Evolutionary conservation across 169 alveolate genomes (phyloP).

Genomic region (Cryptosporidium meleagridis): DNA sequence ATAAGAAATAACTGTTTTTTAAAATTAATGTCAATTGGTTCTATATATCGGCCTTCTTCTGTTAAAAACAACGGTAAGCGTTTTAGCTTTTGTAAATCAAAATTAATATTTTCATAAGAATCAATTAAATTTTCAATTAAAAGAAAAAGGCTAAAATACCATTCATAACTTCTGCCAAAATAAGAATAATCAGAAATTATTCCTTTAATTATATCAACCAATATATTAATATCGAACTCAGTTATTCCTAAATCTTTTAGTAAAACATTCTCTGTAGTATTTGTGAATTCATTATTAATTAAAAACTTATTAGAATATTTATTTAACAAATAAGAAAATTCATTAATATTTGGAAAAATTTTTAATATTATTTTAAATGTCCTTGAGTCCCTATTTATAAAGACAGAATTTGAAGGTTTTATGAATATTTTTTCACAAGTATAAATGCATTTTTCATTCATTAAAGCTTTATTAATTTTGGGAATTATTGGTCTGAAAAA

Average conservation of each 20-base stretch:
- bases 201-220: slow-evolving; percentile 33
- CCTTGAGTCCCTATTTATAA: not conserved
- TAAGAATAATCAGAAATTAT: slow-evolving; percentile 47
- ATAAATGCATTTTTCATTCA: slow-evolving; percentile 9
- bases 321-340: slow-evolving; percentile 33
- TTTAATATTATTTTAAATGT: not conserved
- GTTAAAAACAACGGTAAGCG: slow-evolving; percentile 26
- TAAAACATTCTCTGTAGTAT: not conserved
- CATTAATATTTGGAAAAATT: slow-evolving; percentile 35
- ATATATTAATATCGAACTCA: slow-evolving; percentile 15
- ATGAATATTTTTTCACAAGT: not conserved
- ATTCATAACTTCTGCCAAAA: slow-evolving; percentile 35
- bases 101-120: not conserved
- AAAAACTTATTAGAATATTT: slow-evolving; percentile 20
- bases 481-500: slow-evolving; percentile 18
- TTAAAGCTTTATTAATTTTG: not conserved
- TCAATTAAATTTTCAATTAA: slow-evolving; percentile 2
- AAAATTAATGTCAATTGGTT: not conserved
- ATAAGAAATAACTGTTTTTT: slow-evolving; percentile 34
- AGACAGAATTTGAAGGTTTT: slow-evolving; percentile 24
- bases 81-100: not conserved
- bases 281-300: not conserved
- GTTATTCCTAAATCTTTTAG: slow-evolving; percentile 29
- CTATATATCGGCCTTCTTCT: slow-evolving; percentile 45
- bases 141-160: slow-evolving; percentile 35